Evolutionary conservation across 129 eudicot genomes (phyloP).

Genomic region (Dittrichia graveolens): DNA sequence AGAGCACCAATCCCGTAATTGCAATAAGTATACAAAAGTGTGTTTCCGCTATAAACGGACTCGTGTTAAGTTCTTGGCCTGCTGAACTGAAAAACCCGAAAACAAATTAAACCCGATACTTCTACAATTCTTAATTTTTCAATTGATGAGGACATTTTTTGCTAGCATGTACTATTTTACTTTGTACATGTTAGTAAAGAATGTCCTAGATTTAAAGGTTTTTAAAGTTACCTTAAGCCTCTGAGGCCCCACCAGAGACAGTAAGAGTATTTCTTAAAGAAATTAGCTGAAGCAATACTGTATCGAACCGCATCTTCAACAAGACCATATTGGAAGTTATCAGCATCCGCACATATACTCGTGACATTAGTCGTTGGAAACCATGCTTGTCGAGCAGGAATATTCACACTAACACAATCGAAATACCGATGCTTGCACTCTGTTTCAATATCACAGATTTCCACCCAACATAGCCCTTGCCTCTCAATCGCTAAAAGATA

Average conservation of each 20-base stretch:
- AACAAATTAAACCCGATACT: not conserved
- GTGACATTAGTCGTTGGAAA: constrained; percentile 51
- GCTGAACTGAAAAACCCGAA: constrained; percentile 54
- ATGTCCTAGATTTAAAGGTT: not conserved
- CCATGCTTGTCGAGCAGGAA: constrained; percentile 52
- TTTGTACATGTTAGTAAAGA: not conserved
- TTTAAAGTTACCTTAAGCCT: constrained; percentile 56
- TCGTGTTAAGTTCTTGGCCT: constrained; percentile 70
- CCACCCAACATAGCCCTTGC: constrained; percentile 72
- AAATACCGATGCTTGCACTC: constrained; percentile 49
- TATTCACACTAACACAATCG: constrained; percentile 40
- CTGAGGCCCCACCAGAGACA: constrained; percentile 87
- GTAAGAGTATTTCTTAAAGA: constrained; percentile 57
- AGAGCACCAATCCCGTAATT: constrained; percentile 70
- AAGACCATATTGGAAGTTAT: constrained; percentile 55
- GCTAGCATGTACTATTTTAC: not conserved
- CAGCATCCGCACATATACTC: constrained; percentile 31
- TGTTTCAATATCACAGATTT: constrained; percentile 48
- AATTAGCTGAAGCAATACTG: constrained; percentile 41
- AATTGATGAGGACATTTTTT: not conserved
- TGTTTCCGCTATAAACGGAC: constrained; percentile 67
- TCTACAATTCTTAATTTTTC: not conserved
- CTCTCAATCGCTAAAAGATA: constrained; percentile 78
- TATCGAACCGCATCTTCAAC: constrained; percentile 47
- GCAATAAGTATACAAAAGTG: constrained; percentile 65